Base-by-base conservation (phyloP, 2,329 filamentous ascomycete genomes). In the Dactylellina cionopaga region DNA sequence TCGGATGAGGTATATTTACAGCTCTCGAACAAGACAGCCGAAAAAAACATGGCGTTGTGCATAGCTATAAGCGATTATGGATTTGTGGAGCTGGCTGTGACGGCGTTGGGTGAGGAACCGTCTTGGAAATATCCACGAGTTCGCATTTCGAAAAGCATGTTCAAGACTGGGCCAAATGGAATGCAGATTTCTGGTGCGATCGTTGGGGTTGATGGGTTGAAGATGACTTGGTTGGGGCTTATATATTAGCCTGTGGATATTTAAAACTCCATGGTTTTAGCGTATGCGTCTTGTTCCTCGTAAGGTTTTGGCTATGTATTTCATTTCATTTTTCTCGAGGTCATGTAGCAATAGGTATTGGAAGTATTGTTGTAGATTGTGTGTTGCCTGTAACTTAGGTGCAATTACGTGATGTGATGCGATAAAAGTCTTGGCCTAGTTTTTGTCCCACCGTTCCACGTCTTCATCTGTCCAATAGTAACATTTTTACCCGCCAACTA, bases 391-490 rank as follows among this genome's bases (percentile, higher is more conserved):
- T n/a, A 24, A 7, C 25, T 59, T n/a, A n/a, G n/a, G n/a, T n/a
- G n/a, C n/a, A 46, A 27, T 70, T 71, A 64, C 43, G 66, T 71
- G 66, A 71, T 63, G 39, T 31, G 58, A 63, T 51, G 43, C 22
- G 7, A 54, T 47, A 43, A 24, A n/a, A 27, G 43, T 37, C 47
- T 49, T 46, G 55, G 46, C 46, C 29, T 15, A 31, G 24, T 49
- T 51, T 51, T 71, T 62, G 39, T 43, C 31, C 17, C 22, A 29
- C 31, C 6, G 10, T 35, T 51, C 27, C 33, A 39, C 54, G 13
- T 24, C 47, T 44, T 37, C 29, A 49, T 47, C 35, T 19, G 24
- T 65, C n/a, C 35, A 24, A 47, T 43, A 15, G 15, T 31, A 39
- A 31, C 24, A 33, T 37, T 31, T 35, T 19, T 41, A 5, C 47